These are phyloP conservation scores for Nicotiana undulata DNA, from an alignment of 257 asterid species.

Conservation along the genomic window DNA sequence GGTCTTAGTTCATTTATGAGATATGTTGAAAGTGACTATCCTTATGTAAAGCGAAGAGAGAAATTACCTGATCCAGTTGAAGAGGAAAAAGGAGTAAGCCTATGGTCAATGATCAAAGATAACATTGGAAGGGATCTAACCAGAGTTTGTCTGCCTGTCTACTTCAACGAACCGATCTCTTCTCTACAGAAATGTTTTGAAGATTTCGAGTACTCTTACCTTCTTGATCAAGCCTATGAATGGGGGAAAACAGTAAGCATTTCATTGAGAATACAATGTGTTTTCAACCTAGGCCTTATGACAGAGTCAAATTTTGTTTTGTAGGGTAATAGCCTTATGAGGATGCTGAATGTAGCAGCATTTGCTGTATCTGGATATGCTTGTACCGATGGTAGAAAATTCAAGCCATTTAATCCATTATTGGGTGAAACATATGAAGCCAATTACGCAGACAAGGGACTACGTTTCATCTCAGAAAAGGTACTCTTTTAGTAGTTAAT, in stretches of 20 bases:
- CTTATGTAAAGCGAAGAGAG: constrained; percentile 10
- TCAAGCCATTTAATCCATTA: constrained; percentile 28
- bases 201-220: constrained; percentile 19
- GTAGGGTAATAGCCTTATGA: constrained; percentile 22
- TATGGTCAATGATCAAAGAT: constrained; percentile 22
- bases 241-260: constrained; percentile 18
- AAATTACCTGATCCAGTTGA: constrained; percentile 20
- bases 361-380: constrained; percentile 28
- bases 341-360: constrained; percentile 23
- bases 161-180: constrained; percentile 22
- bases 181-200: constrained; percentile 15
- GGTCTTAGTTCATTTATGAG: constrained; percentile 4
- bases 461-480: constrained; percentile 22
- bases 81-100: constrained; percentile 19
- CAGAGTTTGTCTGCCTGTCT: constrained; percentile 17
- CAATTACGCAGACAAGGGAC: constrained; percentile 20
- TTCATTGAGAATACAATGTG: neutral
- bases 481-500: neutral
- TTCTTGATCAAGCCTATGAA: constrained; percentile 23
- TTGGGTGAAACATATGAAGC: constrained; percentile 25
- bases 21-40: neutral
- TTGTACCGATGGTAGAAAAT: constrained; percentile 19
- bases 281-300: neutral
- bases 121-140: constrained; percentile 24
- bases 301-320: neutral